Percentiles rank a stretch among this genome's conserved stretches.
These are phyloP conservation scores for Colletotrichum camelliae DNA, from an alignment of 2,329 filamentous ascomycete genomes.

Conservation along the genomic window DNA sequence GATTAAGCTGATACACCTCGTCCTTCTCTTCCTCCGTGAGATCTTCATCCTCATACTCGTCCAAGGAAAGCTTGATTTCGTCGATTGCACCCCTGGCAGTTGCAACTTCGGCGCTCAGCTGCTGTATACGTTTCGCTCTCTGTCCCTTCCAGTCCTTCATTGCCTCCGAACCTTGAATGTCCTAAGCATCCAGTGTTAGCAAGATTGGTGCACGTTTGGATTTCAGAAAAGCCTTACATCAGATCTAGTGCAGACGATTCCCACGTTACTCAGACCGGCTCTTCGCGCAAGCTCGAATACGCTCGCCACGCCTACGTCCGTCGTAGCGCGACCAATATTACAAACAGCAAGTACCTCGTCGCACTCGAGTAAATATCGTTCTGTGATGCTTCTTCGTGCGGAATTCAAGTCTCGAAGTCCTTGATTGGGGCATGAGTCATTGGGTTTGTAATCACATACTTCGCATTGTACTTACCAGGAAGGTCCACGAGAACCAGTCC, in stretches of 20 bases:
- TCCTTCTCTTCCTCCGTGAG: conserved; percentile 4
- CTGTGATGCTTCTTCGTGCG: conserved; percentile 47
- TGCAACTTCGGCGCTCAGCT: conserved; percentile 21
- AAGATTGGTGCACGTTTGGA: fast-evolving
- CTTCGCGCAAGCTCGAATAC: conserved; percentile 45
- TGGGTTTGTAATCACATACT: background rate
- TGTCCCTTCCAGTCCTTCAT: conserved; percentile 34
- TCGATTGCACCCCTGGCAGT: conserved; percentile 4
- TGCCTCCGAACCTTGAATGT: conserved; percentile 26
- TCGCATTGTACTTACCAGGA: conserved; percentile 38
- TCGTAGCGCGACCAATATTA: conserved; percentile 44
- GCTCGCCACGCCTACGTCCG: conserved; percentile 42
- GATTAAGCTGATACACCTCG: background rate
- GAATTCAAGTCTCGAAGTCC: conserved; percentile 53
- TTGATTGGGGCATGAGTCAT: conserved; percentile 17
- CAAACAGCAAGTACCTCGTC: conserved; percentile 53
- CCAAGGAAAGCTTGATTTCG: conserved; percentile 11
- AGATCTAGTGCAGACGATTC: conserved; percentile 48
- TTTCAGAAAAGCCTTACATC: conserved; percentile 35
- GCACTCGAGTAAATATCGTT: conserved; percentile 48
- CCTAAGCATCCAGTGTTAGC: conserved; percentile 18
- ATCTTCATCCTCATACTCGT: conserved; percentile 22
- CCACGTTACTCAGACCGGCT: conserved; percentile 42
- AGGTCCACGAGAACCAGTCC: conserved; percentile 55
- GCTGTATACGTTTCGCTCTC: conserved; percentile 21